Conservation (phyloP, 2,329 filamentous ascomycete species). For the Thelonectria blattea region DNA sequence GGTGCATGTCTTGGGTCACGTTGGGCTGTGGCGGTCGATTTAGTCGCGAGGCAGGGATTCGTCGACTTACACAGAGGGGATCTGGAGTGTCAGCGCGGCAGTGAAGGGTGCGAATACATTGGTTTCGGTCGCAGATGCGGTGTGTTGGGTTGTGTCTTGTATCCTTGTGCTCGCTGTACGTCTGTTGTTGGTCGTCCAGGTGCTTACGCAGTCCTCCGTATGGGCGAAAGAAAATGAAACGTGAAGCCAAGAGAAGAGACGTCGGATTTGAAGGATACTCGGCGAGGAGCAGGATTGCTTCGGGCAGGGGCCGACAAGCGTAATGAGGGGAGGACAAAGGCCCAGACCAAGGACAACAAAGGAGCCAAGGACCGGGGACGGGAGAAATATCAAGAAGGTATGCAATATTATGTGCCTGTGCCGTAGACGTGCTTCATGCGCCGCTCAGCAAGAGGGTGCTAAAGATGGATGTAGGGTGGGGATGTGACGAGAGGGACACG, state of each 20-base stretch:
- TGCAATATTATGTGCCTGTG: constrained; percentile 7
- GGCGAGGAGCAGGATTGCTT: neutral
- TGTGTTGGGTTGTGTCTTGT: neutral
- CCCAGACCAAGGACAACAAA: neutral
- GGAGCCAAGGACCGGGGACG: neutral
- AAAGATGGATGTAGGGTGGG: constrained; percentile 6
- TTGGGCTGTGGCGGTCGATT: constrained; percentile 1
- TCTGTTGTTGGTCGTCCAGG: neutral
- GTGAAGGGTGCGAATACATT: neutral
- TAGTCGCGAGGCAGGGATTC: constrained; percentile 1
- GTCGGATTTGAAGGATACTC: neutral
- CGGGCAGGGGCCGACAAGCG: constrained; percentile 8
- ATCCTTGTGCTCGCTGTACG: neutral
- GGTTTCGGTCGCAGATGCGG: neutral
- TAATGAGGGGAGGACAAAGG: neutral
- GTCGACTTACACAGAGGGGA: neutral
- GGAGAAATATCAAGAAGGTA: constrained; percentile 17
- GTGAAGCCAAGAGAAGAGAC: neutral
- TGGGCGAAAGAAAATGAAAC: constrained; percentile 2
- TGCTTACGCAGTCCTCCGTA: neutral
- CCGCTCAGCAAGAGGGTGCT: constrained; percentile 6
- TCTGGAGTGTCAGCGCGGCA: neutral
- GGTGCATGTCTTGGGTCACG: constrained; percentile 12
- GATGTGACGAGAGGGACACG: neutral
- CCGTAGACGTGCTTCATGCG: constrained; percentile 14